phyloP scores from a whole-genome alignment of 495 filamentous ascomycete genomes.

The Platismatia glauca region DNA sequence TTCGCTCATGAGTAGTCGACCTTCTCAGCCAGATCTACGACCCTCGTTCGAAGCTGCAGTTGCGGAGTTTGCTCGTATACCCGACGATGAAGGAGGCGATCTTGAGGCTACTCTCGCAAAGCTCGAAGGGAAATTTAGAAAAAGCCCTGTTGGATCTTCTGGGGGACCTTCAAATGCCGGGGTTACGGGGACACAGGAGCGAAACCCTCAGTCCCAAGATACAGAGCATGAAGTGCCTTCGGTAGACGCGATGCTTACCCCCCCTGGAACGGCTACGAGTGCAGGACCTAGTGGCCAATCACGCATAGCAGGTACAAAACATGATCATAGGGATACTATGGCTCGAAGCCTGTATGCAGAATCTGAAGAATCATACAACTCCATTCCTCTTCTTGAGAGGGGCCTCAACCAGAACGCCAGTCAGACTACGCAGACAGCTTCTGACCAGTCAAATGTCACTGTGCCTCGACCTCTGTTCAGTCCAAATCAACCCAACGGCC shows the following conservation, averaged over 20 bases:
- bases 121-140: conserved; percentile 79
- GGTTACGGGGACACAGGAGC: background rate
- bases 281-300: background rate
- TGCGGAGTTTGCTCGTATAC: conserved; percentile 77
- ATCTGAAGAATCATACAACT: conserved; percentile 66
- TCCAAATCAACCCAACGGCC: conserved; percentile 9
- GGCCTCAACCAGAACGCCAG: conserved; percentile 53
- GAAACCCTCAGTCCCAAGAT: conserved; percentile 2
- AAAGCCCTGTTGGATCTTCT: conserved; percentile 25
- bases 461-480: conserved; percentile 22
- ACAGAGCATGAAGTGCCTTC: conserved; percentile 1
- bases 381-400: conserved; percentile 66
- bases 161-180: background rate
- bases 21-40: conserved; percentile 65
- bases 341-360: conserved; percentile 29
- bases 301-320: background rate
- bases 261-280: background rate
- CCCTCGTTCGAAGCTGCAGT: conserved; percentile 88
- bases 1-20: conserved; percentile 66
- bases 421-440: conserved; percentile 30
- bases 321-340: conserved; percentile 8
- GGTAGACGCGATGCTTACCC: background rate
- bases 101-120: conserved; percentile 87
- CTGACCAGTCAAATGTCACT: conserved; percentile 17
- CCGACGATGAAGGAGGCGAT: conserved; percentile 89